Conservation (phyloP, 2,329 filamentous ascomycete genomes). For the Tetracladium maxilliforme region DNA sequence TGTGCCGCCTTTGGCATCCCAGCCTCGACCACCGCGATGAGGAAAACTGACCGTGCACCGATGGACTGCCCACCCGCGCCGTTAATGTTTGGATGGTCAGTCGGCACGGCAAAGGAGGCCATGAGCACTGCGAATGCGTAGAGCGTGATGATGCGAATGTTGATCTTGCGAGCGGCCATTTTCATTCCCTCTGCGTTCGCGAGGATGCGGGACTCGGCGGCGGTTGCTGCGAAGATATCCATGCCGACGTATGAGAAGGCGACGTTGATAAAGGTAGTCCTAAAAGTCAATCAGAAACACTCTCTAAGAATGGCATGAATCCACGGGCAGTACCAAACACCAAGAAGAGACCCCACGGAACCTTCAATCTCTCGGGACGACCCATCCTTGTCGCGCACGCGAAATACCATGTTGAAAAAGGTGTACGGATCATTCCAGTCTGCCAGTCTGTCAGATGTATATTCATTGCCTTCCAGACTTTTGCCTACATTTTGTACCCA, state of each 20-base stretch:
- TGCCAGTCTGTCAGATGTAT: conserved; percentile 3
- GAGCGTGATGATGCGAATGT: conserved; percentile 17
- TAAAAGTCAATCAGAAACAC: conserved; percentile 4
- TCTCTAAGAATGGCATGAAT: not conserved
- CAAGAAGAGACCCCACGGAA: conserved; percentile 18
- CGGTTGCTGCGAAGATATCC: conserved; percentile 22
- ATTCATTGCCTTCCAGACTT: not conserved
- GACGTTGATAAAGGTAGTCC: conserved; percentile 20
- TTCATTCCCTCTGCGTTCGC: conserved; percentile 22
- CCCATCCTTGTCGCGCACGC: conserved; percentile 15
- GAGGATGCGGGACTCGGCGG: conserved; percentile 18
- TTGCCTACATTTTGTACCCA: conserved; percentile 19
- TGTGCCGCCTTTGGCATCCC: conserved; percentile 18
- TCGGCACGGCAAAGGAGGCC: conserved; percentile 18
- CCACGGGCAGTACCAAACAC: conserved; percentile 18
- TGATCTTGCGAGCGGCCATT: conserved; percentile 22
- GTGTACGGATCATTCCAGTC: conserved; percentile 19
- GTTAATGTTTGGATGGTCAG: conserved; percentile 22
- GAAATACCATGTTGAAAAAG: conserved; percentile 19
- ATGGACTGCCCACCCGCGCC: conserved; percentile 19
- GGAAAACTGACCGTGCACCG: conserved; percentile 18
- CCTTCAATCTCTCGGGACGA: conserved; percentile 15
- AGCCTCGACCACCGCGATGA: conserved; percentile 21
- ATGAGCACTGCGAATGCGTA: conserved; percentile 12
- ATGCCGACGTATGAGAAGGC: conserved; percentile 21